Evolutionary conservation across 1,284 basidiomycete genomes (phyloP), one percentile per base, ranked within the genome.

Genomic region (Malassezia brasiliensis): DNA sequence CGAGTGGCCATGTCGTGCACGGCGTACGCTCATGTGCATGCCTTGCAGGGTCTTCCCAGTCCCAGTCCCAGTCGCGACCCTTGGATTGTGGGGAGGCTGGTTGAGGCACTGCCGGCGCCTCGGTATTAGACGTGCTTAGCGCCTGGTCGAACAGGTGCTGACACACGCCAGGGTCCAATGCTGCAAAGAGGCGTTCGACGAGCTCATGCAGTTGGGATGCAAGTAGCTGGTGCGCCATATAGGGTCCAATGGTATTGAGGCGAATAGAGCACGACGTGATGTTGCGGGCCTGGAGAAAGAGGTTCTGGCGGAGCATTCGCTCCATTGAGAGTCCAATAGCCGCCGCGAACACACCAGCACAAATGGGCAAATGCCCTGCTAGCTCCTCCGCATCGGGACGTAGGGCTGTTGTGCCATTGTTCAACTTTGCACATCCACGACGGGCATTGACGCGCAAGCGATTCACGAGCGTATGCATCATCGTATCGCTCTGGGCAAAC

Each of bases 161-260:
- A 1, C 22, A 12, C 31, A 47, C 36, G 46, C 53, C 53, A 47
- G 62, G 51, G 1, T 36, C 22, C 0, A 61, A 11, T 11, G 61
- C 17, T 6, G 11, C 15, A 2, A 46, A 11, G 17, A 11, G 5
- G 31, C 51, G 22, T 47, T 50, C 42, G 1, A 72, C 53, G 1
- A 71, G 46, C 0, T 32, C 35, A 6, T 61, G 52, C 25, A 89
- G 79, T 19, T 83, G 79, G 64, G 87, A 85, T 19, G 90, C 77
- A 8, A 98, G 79, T 5, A 94, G 76, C 63, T 90, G 88, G 62
- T 96, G 91, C 0, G 93, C 83, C 32, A 83, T 82, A 74, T 99
- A 99, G 0, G 94, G 94, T 0, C 94, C 93, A 52, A 96, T 80
- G 19, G 83, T 81, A 74, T 96, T 98, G 63, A 98, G 79, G 5